Evolutionary conservation across 352 stramenopile genomes (phyloP).

Genomic region (Pythium grandisporangium): DNA sequence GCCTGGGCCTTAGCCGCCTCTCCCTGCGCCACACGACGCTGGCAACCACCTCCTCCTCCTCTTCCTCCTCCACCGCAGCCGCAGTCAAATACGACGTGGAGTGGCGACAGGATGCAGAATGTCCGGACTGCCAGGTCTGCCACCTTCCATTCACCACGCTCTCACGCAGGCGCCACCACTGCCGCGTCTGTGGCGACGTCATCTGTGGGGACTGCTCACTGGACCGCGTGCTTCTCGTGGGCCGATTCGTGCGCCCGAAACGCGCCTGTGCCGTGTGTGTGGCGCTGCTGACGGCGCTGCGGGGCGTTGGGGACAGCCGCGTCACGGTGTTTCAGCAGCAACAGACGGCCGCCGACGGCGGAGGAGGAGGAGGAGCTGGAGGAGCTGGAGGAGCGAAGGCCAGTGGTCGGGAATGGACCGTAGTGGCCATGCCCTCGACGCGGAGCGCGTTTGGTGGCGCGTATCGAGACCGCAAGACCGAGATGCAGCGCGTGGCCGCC

Average conservation of each 20-base stretch:
- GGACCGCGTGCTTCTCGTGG: slow-evolving; percentile 43
- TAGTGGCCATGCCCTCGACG: not conserved
- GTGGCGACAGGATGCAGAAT: slow-evolving; percentile 54
- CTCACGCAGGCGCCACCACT: slow-evolving; percentile 67
- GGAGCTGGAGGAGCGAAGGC: no score
- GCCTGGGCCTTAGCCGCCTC: not conserved
- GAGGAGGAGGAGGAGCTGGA: no score
- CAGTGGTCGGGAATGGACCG: slow-evolving; percentile 2
- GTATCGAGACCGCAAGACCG: slow-evolving; percentile 44
- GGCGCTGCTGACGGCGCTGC: slow-evolving; percentile 46
- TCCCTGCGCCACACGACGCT: slow-evolving; percentile 1
- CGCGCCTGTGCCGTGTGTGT: slow-evolving; percentile 55
- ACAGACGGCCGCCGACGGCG: slow-evolving; percentile 9
- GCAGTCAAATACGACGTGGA: slow-evolving; percentile 69
- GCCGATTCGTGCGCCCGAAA: slow-evolving; percentile 39
- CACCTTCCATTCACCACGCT: slow-evolving; percentile 67
- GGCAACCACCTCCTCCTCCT: slow-evolving; percentile 16
- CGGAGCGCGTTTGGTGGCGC: slow-evolving; percentile 13
- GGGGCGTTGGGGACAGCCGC: slow-evolving; percentile 26
- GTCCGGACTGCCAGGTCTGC: slow-evolving; percentile 53
- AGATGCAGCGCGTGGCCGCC: slow-evolving; percentile 63
- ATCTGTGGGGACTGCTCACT: slow-evolving; percentile 66
- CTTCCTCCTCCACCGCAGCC: no score
- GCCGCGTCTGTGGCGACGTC: slow-evolving; percentile 67
- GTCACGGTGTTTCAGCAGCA: slow-evolving; percentile 21